Base-by-base conservation (phyloP, 2,329 filamentous ascomycete species). In the Beauveria medogensis region DNA sequence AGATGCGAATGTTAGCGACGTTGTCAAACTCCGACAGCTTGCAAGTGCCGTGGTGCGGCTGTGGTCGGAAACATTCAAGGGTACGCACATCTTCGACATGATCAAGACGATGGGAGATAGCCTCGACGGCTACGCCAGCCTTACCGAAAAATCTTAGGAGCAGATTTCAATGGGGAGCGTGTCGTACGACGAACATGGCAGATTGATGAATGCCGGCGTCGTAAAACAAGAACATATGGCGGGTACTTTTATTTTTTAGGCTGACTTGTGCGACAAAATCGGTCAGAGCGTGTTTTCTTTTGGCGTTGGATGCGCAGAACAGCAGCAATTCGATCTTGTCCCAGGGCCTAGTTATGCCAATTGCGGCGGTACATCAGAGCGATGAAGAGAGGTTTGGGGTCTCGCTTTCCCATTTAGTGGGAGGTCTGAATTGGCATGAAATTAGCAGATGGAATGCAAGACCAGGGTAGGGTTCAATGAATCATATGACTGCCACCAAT, bases 21-120 rank as follows among this genome's bases (percentile, higher is more conserved):
- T 76, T 44, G 73, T 75, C 20, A 82, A 80, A 67, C 69, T 86
- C 54, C 76, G 81, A 18, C 81, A 83, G 66, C 73, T 86, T 5
- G 82, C 82, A 0, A 79, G 77, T 16, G 82, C 82, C 0, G 82
- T 86, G 28, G 78, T 85, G 37, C 75, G 82, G 40, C 75, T 86
- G 2, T 86, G 83, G 83, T 82, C 82, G 0, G 82, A 85, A 68
- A 81, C 82, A 1, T 86, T 86, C 69, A 84, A 84, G 63, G 83
- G 82, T 12, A 78, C 78, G 12, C 82, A 86, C 65, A 80, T 85
- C 7, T 86, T 85, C 65, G 82, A 85, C 61, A 77, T 85, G 62
- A 78, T 85, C 47, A 80, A 80, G 66, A 78, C 82, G 3, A 83
- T 86, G 75, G 82, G 82, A 0, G 74, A 76, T 18, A 82, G 81